These are phyloP conservation scores for Xylaria sp. DNA, from an alignment of 2,329 filamentous ascomycete genomes.

Conservation along the genomic window DNA sequence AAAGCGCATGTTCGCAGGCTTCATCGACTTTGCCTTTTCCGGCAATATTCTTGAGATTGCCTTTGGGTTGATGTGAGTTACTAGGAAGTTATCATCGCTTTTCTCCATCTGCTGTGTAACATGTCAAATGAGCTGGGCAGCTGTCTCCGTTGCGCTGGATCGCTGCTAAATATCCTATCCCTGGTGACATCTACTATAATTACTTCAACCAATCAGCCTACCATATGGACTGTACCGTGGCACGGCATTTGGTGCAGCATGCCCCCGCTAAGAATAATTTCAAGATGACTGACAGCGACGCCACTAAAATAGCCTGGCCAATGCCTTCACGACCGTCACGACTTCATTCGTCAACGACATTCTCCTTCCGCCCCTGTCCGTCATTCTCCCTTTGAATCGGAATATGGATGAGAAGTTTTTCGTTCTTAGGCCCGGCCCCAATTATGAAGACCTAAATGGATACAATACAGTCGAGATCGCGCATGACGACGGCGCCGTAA, in stretches of 20 bases:
- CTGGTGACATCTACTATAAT: not conserved
- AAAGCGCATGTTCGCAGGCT: slow-evolving; percentile 63
- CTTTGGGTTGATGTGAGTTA: slow-evolving; percentile 71
- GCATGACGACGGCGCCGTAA: slow-evolving; percentile 71
- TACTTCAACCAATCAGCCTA: too few species aligned
- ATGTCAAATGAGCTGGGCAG: not conserved
- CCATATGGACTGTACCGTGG: not conserved
- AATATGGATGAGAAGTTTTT: slow-evolving; percentile 79
- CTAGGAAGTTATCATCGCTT: not conserved
- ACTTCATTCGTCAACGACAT: slow-evolving; percentile 75
- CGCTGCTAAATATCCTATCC: not conserved
- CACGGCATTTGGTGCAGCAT: not conserved
- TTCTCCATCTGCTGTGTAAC: not conserved
- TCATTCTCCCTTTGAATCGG: slow-evolving; percentile 70
- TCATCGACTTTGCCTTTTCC: slow-evolving; percentile 74
- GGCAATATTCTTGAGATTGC: slow-evolving; percentile 79
- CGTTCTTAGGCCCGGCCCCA: slow-evolving; percentile 63
- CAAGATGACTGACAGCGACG: slow-evolving; percentile 7
- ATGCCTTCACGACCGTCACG: slow-evolving; percentile 73
- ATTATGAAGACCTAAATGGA: slow-evolving; percentile 56
- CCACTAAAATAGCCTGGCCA: slow-evolving; percentile 61
- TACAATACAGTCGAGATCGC: slow-evolving; percentile 76
- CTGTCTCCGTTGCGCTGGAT: not conserved
- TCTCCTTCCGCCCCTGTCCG: slow-evolving; percentile 70
- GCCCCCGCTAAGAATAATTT: not conserved